Percentiles rank a stretch among this genome's conserved stretches.
These are phyloP conservation scores for Starmerella khaoyaiensis DNA, from an alignment of 805 yeast species.

Conservation along the genomic window DNA sequence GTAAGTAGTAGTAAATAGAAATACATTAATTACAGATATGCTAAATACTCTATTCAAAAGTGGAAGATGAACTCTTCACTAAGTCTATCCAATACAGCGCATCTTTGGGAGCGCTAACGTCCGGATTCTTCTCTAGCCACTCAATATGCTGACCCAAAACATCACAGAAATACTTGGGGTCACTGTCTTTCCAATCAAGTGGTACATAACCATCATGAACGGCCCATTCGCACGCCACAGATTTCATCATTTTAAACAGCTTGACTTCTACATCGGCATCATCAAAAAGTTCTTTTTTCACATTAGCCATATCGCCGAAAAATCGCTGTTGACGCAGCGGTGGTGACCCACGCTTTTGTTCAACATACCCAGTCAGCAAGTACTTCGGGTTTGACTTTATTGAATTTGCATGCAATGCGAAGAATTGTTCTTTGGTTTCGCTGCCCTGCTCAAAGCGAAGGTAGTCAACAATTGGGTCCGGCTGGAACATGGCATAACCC, in stretches of 20 bases:
- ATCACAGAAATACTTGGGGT: slow-evolving; percentile 14
- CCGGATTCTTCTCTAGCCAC: slow-evolving; percentile 18
- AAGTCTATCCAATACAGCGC: slow-evolving; percentile 10
- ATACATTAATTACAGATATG: not conserved
- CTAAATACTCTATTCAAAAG: not conserved
- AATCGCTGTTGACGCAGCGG: slow-evolving; percentile 12
- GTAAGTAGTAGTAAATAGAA: not conserved
- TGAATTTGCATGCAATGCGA: slow-evolving; percentile 20
- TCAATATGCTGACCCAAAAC: slow-evolving; percentile 13
- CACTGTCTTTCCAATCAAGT: slow-evolving; percentile 14
- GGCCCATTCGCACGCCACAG: slow-evolving; percentile 21
- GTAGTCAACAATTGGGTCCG: slow-evolving; percentile 52
- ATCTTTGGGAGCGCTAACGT: not conserved
- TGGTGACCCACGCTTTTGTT: slow-evolving; percentile 15
- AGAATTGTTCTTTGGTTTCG: slow-evolving; percentile 5
- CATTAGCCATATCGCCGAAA: slow-evolving; percentile 15
- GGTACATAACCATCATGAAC: slow-evolving; percentile 11
- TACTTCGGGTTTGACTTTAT: slow-evolving; percentile 19
- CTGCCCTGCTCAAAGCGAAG: slow-evolving; percentile 6
- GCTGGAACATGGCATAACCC: slow-evolving; percentile 50
- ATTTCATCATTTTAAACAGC: slow-evolving; percentile 13
- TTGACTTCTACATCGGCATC: slow-evolving; percentile 16
- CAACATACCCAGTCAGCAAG: slow-evolving; percentile 12
- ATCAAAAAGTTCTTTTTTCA: slow-evolving; percentile 5
- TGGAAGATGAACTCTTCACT: not conserved